Evolutionary conservation across 495 filamentous ascomycete genomes (phyloP), one percentile per base, ranked within the genome.

Genomic region (Penicillium coprophilum): DNA sequence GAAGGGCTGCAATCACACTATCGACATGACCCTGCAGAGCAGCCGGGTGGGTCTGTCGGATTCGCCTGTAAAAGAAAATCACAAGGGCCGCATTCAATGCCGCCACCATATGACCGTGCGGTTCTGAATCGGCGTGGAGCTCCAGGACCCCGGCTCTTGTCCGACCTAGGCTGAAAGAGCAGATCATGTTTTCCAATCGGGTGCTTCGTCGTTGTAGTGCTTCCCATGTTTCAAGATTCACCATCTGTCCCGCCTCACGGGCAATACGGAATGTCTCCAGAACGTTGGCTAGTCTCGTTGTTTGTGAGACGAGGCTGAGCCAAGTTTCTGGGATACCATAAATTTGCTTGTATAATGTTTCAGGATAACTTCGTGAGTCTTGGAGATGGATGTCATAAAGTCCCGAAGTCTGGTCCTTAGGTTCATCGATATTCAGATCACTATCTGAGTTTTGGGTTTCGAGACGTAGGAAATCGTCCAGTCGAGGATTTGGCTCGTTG

Each of bases 251-350:
- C 7, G 38, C 32, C 11, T 44, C 49, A 8, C 63, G 58, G 11
- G 66, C 45, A 55, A 61, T 28, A 40, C 55, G 50, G 40, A 70
- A 66, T 5, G 66, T 65, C 30, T 69, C 64, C 45, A 71, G 55
- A 4, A 68, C 71, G 45, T 73, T 73, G 20, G 71, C 71, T 20
- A 73, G 53, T 41, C 71, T 58, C 1, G 71, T 70, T 0, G 71
- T 73, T 30, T 73, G 71, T 1, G 71, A 73, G 17, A 73, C 58
- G 13, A 73, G 53, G 50, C 71, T 71, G 1, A 73, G 57, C 71
- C 71, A 73, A 40, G 71, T 71, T 32, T 73, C 71, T 9, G 68
- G 63, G 15, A 73, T 71, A 1, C 71, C 71, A 32, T 73, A 73
- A 10, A 73, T 63, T 21, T 71, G 66, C 27, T 65, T 67, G 45